phyloP scores from a whole-genome alignment of 2,329 filamentous ascomycete species.

The Penicillium sp. region DNA sequence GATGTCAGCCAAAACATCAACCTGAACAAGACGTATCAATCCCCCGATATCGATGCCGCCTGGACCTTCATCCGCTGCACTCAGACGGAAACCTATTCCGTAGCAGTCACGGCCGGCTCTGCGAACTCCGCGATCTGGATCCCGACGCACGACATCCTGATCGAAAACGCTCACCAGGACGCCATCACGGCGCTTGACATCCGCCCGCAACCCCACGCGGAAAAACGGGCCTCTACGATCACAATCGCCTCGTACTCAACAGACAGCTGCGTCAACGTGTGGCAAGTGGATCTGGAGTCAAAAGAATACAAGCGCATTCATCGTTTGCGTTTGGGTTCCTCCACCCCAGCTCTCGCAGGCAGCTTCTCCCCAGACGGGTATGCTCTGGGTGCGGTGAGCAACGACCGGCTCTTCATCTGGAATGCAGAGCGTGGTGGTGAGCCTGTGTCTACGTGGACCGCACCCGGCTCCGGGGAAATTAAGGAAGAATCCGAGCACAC shows the following conservation, averaged over 20 bases:
- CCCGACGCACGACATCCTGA: slow-evolving; percentile 43
- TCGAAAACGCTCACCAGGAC: slow-evolving; percentile 41
- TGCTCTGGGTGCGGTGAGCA: slow-evolving; percentile 45
- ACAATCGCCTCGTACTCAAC: slow-evolving; percentile 47
- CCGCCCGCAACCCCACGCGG: slow-evolving; percentile 33
- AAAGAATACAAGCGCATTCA: slow-evolving; percentile 39
- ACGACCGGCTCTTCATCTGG: slow-evolving; percentile 47
- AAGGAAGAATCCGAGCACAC: slow-evolving; percentile 34
- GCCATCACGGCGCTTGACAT: slow-evolving; percentile 47
- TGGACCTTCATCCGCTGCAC: slow-evolving; percentile 45
- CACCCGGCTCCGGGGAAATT: slow-evolving; percentile 30
- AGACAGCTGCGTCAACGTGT: slow-evolving; percentile 47
- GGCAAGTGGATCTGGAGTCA: slow-evolving; percentile 41
- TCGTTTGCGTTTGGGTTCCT: slow-evolving; percentile 36
- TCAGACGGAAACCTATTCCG: slow-evolving; percentile 26
- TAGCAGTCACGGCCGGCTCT: slow-evolving; percentile 42
- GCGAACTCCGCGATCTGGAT: slow-evolving; percentile 44
- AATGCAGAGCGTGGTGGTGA: slow-evolving; percentile 46
- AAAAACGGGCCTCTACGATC: slow-evolving; percentile 25
- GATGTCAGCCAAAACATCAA: slow-evolving; percentile 39
- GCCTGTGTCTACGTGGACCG: slow-evolving; percentile 42
- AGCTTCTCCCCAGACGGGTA: slow-evolving; percentile 50
- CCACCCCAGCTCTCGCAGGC: slow-evolving; percentile 40
- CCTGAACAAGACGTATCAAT: slow-evolving; percentile 35
- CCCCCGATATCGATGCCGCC: slow-evolving; percentile 27